Percentiles rank a stretch among this genome's conserved stretches.
Evolutionary conservation across 2,329 filamentous ascomycete genomes (phyloP).

Genomic region (Talaromyces sp.): DNA sequence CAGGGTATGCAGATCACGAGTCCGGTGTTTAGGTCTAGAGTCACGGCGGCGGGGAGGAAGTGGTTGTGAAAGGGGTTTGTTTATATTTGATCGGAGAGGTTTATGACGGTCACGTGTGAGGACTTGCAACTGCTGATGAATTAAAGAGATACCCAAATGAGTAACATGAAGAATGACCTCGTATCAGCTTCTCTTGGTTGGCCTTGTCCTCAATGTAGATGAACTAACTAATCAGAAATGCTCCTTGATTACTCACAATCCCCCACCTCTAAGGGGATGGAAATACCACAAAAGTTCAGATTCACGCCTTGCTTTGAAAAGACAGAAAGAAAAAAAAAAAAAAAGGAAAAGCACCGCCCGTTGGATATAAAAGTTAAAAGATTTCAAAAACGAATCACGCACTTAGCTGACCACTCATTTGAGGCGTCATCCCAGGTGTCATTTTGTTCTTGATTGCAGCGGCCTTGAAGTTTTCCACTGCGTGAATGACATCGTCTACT

Average conservation of each 20-base stretch:
- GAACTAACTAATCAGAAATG: background rate
- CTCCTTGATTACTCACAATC: background rate
- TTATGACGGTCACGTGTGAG: background rate
- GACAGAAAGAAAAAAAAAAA: background rate
- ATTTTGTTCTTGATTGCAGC: slow-evolving; percentile 36
- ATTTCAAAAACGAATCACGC: background rate
- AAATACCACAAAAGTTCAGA: background rate
- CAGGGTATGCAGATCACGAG: slow-evolving; percentile 81
- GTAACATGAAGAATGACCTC: background rate
- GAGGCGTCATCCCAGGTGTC: slow-evolving; percentile 37
- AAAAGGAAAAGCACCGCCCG: background rate
- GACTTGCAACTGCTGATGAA: background rate
- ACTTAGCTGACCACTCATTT: slow-evolving; percentile 22
- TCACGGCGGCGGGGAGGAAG: slow-evolving; percentile 85
- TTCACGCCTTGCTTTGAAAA: background rate
- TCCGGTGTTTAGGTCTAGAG: slow-evolving; percentile 75
- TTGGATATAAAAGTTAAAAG: background rate
- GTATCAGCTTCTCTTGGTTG: background rate
- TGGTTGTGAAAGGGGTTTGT: slow-evolving; percentile 56
- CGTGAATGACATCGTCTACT: slow-evolving; percentile 34
- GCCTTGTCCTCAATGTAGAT: background rate
- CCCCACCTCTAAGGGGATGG: background rate
- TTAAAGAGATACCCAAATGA: background rate
- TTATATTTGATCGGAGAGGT: background rate
- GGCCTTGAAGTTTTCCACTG: slow-evolving; percentile 38